Evolutionary conservation across 257 asterid genomes (phyloP).

Genomic region (Solanum okadae): DNA sequence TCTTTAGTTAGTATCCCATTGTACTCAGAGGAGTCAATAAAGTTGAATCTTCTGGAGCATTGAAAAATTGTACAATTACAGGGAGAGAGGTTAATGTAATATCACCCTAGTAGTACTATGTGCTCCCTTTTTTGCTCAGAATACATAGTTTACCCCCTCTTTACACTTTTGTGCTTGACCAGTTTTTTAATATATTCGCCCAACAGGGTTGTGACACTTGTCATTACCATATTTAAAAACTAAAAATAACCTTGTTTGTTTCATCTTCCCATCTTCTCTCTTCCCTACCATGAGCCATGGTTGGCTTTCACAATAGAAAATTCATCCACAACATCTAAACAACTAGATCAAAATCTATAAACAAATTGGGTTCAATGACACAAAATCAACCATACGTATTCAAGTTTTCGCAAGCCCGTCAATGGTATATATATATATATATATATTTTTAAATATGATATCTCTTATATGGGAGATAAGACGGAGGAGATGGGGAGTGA

Average conservation of each 20-base stretch:
- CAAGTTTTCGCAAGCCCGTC: too few relatives aligned
- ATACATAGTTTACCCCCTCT: neutral
- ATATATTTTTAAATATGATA: too few relatives aligned
- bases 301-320: too few relatives aligned
- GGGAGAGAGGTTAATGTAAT: neutral
- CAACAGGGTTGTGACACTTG: neutral
- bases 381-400: too few relatives aligned
- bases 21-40: neutral
- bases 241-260: neutral
- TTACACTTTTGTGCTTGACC: neutral
- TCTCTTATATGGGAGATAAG: too few relatives aligned
- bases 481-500: too few relatives aligned
- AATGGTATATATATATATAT: too few relatives aligned
- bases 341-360: neutral
- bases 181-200: neutral
- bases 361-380: too few relatives aligned
- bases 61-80: neutral
- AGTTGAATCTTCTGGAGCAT: neutral
- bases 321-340: too few relatives aligned
- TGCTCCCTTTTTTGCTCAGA: neutral
- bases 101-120: neutral
- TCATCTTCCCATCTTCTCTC: too few relatives aligned
- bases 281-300: too few relatives aligned
- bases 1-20: too few relatives aligned
- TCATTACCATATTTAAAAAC: neutral